Base-by-base conservation (phyloP, 2,329 filamentous ascomycete genomes). In the Scleromitrula shiraiana region DNA sequence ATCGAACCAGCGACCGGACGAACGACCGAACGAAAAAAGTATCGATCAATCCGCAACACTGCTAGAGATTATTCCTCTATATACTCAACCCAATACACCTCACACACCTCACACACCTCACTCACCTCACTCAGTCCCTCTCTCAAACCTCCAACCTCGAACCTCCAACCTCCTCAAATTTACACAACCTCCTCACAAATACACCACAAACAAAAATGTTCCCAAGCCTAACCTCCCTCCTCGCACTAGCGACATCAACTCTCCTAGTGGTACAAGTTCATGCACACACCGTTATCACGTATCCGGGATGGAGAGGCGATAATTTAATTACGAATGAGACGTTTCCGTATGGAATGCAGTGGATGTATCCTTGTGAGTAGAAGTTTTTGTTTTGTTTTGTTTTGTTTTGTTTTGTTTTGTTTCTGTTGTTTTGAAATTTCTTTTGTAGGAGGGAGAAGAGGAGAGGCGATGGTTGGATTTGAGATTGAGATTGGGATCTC, bases 211-310 rank as follows among this genome's bases (percentile, higher is more conserved):
- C 8, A 12, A 42, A 20, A n/a, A 47, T 47, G 45, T 42, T 42
- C 17, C 10, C 37, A 17, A 47, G 37, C 17, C 33, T 42, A 29
- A 20, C 35, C 27, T 20, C 38, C 2, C 29, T 47, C 7, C 14
- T 44, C 23, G 39, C 40, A 14, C 27, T 44, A 10, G 24, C 40
- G 20, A 49, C 40, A 8, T 44, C 20, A 27, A 17, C 33, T 17
- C 19, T 44, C n/a, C n/a, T n/a, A n/a, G n/a, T n/a, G n/a, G n/a
- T n/a, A n/a, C n/a, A n/a, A 39, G 67, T 67, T 7, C 61, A 68
- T 17, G 71, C 74, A 39, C 66, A 68, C 53, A 68, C 63, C 0
- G 57, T 65, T 19, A 62, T 68, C 44, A 61, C 61, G 30, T 68
- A 68, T 50, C 66, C 66, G 5, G 62, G 61, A 50, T 67, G 65